Conservation (phyloP, 2,329 filamentous ascomycete genomes). For the Conoideocrella luteorostrata region DNA sequence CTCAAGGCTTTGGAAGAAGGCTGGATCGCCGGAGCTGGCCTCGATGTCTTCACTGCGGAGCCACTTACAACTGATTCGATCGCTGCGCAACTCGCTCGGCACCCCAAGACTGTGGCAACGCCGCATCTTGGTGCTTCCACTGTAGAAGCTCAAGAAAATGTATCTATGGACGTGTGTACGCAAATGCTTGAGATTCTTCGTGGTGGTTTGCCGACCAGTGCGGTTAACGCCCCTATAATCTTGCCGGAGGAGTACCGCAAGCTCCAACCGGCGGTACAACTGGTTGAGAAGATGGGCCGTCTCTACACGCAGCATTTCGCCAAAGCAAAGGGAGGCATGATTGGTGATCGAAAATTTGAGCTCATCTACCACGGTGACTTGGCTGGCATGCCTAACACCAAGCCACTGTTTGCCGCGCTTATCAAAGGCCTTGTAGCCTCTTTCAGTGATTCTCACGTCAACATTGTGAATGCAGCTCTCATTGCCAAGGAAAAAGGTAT, state of each 20-base stretch:
- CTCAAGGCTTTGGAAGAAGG: slow-evolving; percentile 63
- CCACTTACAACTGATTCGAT: slow-evolving; percentile 51
- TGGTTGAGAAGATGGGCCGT: slow-evolving; percentile 73
- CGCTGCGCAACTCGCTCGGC: slow-evolving; percentile 57
- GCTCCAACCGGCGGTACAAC: slow-evolving; percentile 66
- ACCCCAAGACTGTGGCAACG: slow-evolving; percentile 68
- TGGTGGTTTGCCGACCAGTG: slow-evolving; percentile 66
- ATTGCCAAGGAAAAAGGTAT: slow-evolving; percentile 73
- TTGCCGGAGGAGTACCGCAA: slow-evolving; percentile 74
- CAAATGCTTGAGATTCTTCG: slow-evolving; percentile 69
- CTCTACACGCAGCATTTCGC: slow-evolving; percentile 73
- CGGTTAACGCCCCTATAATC: slow-evolving; percentile 77
- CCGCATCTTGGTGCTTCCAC: slow-evolving; percentile 77
- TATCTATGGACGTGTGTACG: slow-evolving; percentile 74
- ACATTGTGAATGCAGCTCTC: slow-evolving; percentile 75
- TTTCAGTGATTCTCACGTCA: slow-evolving; percentile 65
- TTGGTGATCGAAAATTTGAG: slow-evolving; percentile 64
- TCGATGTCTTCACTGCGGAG: slow-evolving; percentile 75
- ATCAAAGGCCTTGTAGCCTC: slow-evolving; percentile 68
- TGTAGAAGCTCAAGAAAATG: slow-evolving; percentile 77
- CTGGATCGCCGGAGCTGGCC: slow-evolving; percentile 67
- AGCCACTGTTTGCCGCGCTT: slow-evolving; percentile 70
- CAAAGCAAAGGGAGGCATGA: slow-evolving; percentile 32
- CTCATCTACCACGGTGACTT: slow-evolving; percentile 72
- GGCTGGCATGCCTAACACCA: slow-evolving; percentile 64